Evolutionary conservation across 208 protist genomes (phyloP).

Genomic region (Wallacemonas rigidus): DNA sequence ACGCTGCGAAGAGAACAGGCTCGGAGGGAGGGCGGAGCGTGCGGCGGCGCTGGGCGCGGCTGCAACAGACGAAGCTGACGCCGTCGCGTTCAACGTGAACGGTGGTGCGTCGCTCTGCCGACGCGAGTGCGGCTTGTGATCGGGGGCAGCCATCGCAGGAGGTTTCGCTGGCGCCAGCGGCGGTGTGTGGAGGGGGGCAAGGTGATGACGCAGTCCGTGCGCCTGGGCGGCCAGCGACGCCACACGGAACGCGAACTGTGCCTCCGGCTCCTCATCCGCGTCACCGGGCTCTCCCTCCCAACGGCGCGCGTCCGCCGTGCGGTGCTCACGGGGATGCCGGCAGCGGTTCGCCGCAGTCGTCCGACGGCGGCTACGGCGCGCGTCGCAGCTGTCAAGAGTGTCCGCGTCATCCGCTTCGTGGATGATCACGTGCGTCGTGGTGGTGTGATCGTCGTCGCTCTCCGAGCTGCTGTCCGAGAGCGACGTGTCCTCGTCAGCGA

Average conservation of each 20-base stretch:
- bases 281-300: neutral
- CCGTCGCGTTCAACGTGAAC: neutral
- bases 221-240: slow-evolving; percentile 34
- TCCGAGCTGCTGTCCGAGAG: slow-evolving; percentile 6
- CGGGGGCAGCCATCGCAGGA: neutral
- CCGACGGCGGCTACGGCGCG: too few relatives aligned
- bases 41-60: too few relatives aligned
- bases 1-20: slow-evolving; percentile 11
- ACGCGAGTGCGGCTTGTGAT: neutral
- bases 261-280: slow-evolving; percentile 5
- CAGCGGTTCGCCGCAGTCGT: too few relatives aligned
- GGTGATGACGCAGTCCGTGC: slow-evolving; percentile 24
- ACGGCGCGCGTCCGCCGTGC: too few relatives aligned
- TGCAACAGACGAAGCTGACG: too few relatives aligned
- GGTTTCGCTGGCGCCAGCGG: slow-evolving; percentile 3
- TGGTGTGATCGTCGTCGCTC: neutral
- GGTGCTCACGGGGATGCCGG: too few relatives aligned
- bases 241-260: slow-evolving; percentile 31
- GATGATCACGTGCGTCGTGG: slow-evolving; percentile 1
- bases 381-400: too few relatives aligned
- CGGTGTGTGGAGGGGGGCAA: slow-evolving; percentile 5
- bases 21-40: too few relatives aligned
- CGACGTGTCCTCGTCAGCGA: neutral
- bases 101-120: neutral
- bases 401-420: neutral